phyloP scores from a whole-genome alignment of 768 basidiomycete species.

The Phylloporus arenicola region DNA sequence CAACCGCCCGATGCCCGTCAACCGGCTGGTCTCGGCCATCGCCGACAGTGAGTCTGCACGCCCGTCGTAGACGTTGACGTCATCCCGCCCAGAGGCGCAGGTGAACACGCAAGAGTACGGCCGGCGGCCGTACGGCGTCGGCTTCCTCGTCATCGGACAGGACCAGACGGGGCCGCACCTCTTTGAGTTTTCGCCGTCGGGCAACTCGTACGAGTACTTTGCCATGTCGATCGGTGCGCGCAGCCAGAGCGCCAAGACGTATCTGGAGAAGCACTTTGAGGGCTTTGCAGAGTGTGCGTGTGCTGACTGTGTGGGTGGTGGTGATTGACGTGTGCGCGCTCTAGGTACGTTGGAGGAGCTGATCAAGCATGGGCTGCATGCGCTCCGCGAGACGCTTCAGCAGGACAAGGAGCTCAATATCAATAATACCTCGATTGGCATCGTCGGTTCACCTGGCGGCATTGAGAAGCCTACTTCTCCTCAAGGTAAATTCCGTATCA shows the following conservation, averaged over 20 bases:
- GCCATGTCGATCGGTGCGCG: slow-evolving; percentile 98
- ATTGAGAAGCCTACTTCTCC: slow-evolving; percentile 51
- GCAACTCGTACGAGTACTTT: slow-evolving; percentile 95
- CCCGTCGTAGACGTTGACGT: not conserved
- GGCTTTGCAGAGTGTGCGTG: slow-evolving; percentile 76
- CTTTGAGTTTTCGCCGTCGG: slow-evolving; percentile 97
- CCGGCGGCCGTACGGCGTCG: slow-evolving; percentile 94
- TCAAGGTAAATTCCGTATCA: slow-evolving; percentile 71
- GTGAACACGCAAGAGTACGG: slow-evolving; percentile 99
- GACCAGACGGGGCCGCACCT: slow-evolving; percentile 97
- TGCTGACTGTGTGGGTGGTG: not conserved
- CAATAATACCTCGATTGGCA: slow-evolving; percentile 92
- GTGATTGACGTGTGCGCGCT: not conserved
- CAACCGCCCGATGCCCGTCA: slow-evolving; percentile 91
- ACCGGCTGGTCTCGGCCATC: slow-evolving; percentile 86
- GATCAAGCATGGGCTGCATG: slow-evolving; percentile 89
- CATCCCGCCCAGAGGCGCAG: slow-evolving; percentile 72
- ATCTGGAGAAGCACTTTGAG: slow-evolving; percentile 91
- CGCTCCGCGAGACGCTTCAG: slow-evolving; percentile 93
- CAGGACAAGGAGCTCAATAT: slow-evolving; percentile 95
- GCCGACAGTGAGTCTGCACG: slow-evolving; percentile 75
- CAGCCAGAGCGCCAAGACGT: slow-evolving; percentile 97
- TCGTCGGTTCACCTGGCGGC: slow-evolving; percentile 69
- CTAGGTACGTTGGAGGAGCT: slow-evolving; percentile 81
- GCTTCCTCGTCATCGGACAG: slow-evolving; percentile 94